Evolutionary conservation across 768 basidiomycete species (phyloP), one percentile per base, ranked within the genome.

Genomic region (Podaxis carcinomalis): DNA sequence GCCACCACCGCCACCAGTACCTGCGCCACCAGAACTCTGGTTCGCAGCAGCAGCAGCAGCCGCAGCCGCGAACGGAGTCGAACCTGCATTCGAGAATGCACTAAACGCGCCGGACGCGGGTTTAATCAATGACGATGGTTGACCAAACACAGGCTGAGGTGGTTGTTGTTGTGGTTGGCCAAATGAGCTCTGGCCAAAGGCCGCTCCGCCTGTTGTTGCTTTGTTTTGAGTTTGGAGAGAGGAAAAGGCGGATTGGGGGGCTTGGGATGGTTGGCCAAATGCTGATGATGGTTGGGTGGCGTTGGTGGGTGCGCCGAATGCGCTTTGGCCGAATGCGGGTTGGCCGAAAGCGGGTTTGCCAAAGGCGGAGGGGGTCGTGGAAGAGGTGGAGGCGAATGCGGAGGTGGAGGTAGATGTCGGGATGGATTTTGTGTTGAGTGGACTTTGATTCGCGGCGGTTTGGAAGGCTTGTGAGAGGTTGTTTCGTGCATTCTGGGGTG

Each of bases 21-120:
- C 54, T 19, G 63, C 57, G 40, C 52, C 58, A 28, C 54, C 39
- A 5, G 67, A 40, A 7, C 59, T 40, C 10, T 62, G 35, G 11
- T 62, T 57, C 25, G 55, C 56, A 16, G 63, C 60, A 4, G 64
- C 51, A 1, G 65, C 64, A 42, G 62, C 63, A 19, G 66, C 60
- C 1, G 62, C 63, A 19, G 66, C 60, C 1, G 72, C 78, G 47
- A 78, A 73, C 0, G 74, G 72, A 50, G 73, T 66, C 10, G 75
- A 65, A 13, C 73, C 69, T 9, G 70, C 63, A 40, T 67, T 68
- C 6, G 74, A 70, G 56, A 76, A 76, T 0, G 78, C 78, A 46
- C 76, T 71, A 58, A 87, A 87, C 1, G 81, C 82, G 2, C 83
- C 83, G 4, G 79, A 72, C 3, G 79, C 75, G 4, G 83, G 79